A percentile compares a stretch with the other conserved stretches of the same genome.
Conservation (phyloP, 495 filamentous ascomycete genomes). For the Penicillium angulare region DNA sequence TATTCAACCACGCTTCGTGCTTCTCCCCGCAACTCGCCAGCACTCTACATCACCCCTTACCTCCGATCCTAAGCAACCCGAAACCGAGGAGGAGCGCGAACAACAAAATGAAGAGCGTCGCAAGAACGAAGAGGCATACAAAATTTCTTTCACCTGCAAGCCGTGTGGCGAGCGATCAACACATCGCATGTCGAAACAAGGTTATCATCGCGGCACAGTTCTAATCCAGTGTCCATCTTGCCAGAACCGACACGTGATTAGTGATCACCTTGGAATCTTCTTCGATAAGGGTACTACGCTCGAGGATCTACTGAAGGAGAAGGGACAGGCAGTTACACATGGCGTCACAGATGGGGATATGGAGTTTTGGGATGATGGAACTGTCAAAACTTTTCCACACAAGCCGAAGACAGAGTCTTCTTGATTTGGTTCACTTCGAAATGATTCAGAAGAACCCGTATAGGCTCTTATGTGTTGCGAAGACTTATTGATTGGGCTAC, state of each 20-base stretch:
- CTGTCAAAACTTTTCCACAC: too few species aligned
- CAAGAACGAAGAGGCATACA: conserved; percentile 67
- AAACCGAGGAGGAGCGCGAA: conserved; percentile 30
- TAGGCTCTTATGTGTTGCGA: too few species aligned
- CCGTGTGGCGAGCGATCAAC: conserved; percentile 73
- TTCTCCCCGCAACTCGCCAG: conserved; percentile 18
- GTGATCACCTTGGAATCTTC: conserved; percentile 71
- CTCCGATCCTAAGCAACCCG: conserved; percentile 19
- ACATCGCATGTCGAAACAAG: conserved; percentile 84
- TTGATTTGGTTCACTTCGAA: too few species aligned
- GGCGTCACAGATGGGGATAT: conserved; percentile 53
- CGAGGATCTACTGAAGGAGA: conserved; percentile 35
- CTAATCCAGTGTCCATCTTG: conserved; percentile 85
- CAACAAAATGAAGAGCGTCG: conserved; percentile 34
- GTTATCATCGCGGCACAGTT: conserved; percentile 85
- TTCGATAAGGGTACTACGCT: conserved; percentile 38
- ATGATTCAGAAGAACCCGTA: too few species aligned
- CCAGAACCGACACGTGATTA: conserved; percentile 83
- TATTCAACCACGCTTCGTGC: not conserved
- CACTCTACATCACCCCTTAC: conserved; percentile 38
- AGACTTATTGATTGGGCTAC: not conserved
- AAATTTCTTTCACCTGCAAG: conserved; percentile 87
- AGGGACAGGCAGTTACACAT: conserved; percentile 32
- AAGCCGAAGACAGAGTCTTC: conserved; percentile 12
- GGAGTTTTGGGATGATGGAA: conserved; percentile 68